Evolutionary conservation across 352 stramenopile species (phyloP), one percentile per base, ranked within the genome.

Genomic region (Globisporangium nunn): DNA sequence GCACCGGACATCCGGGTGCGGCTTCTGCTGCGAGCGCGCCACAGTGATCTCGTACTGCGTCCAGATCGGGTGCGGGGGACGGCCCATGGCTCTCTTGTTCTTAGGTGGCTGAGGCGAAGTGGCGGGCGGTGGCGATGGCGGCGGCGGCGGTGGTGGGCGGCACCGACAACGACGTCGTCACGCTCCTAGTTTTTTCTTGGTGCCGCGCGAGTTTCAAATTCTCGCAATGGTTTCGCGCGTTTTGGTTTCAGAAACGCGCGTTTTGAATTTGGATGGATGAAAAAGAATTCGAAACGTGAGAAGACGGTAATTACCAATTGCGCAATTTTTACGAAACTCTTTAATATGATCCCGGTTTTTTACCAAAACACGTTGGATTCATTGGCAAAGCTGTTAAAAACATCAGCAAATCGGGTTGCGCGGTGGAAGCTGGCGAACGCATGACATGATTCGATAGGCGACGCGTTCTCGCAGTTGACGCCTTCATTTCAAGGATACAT

Each of bases 181-280:
- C 39, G 39, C 39, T 43, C 23, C 23, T 43, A 12, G 41, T 7
- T 46, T 45, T 45, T 23, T 23, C 23, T 23, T 23, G 23, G 23
- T 23, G 23, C 23, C 40, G 40, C 14, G 41, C 41, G 41, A n/a
- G 4, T 46, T 46, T 46, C 11, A 46, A 18, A 46, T 10, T 46
- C 33, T 37, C 33, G 10, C 6, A 37, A 37, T 37, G 33, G 33
- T 37, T 37, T 37, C 33, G 33, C 33, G 33, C 33, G 41, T 46
- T 46, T 46, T 46, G 41, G 18, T 46, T 46, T 46, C 41, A 8
- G 33, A 46, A 46, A 46, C 41, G 41, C 14, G 40, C 40, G 40
- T 45, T 45, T n/a, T 45, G 41, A 46, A 28, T 46, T 46, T 46
- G 41, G n/a, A n/a, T 46, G 41, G n/a, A 5, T 46, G 41, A 37